A percentile compares a stretch with the other conserved stretches of the same genome.
These are phyloP conservation scores for Pleurotus pulmonarius DNA, from an alignment of 768 basidiomycete genomes.

Conservation along the genomic window DNA sequence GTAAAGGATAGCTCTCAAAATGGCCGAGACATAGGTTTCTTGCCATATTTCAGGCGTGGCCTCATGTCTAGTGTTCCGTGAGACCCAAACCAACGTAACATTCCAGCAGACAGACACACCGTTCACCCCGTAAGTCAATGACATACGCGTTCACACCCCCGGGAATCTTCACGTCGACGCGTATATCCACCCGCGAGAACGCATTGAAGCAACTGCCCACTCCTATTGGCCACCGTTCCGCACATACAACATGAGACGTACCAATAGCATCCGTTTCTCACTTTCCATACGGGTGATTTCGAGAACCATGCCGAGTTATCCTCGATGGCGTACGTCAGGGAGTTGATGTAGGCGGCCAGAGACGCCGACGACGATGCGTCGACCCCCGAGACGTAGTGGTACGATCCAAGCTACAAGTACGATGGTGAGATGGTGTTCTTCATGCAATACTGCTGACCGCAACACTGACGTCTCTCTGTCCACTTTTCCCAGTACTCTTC, in stretches of 20 bases:
- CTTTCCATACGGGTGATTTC: constrained; percentile 82
- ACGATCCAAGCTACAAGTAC: constrained; percentile 74
- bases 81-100: not conserved
- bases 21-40: constrained; percentile 93
- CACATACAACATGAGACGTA: constrained; percentile 29
- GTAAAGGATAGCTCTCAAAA: constrained; percentile 89
- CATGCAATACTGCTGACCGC: not conserved
- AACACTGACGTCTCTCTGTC: constrained; percentile 81
- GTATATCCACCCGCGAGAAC: constrained; percentile 92
- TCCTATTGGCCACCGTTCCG: not conserved
- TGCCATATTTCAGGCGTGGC: constrained; percentile 94
- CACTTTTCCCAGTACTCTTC: constrained; percentile 82
- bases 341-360: constrained; percentile 97
- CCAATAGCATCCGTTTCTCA: constrained; percentile 92
- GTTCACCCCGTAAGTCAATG: constrained; percentile 90
- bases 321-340: constrained; percentile 93
- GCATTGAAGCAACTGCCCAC: constrained; percentile 87
- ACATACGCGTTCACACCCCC: constrained; percentile 95
- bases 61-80: constrained; percentile 59
- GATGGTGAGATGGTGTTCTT: constrained; percentile 8
- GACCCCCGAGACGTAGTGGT: constrained; percentile 98
- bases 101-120: constrained; percentile 45
- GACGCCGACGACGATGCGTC: constrained; percentile 98
- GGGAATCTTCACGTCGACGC: constrained; percentile 98
- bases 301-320: constrained; percentile 91